Base-by-base conservation (phyloP, 805 yeast species). In the Schwanniomyces occidentalis region DNA sequence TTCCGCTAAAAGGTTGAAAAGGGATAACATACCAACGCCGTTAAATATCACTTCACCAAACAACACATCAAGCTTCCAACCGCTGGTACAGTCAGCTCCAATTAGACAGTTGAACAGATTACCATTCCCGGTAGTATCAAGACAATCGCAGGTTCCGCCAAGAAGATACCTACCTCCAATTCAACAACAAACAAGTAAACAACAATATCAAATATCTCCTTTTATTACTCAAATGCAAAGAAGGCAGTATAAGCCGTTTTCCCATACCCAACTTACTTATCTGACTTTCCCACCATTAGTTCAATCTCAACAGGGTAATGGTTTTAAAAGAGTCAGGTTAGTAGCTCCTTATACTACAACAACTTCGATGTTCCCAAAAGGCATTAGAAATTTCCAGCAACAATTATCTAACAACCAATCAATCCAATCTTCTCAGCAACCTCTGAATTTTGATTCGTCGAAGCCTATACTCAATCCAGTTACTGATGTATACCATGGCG, bases 401-500 rank as follows among this genome's bases (percentile, higher is more conserved):
- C n/a, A n/a, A n/a, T n/a, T n/a, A n/a, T n/a, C n/a, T n/a, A n/a
- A n/a, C n/a, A n/a, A n/a, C n/a, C n/a, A n/a, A n/a, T n/a, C n/a
- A 22, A 18, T 26, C 10, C 8, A 38, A 10, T 20, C 32, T 12
- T 21, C 16, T 22, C 14, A 8, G 15, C 20, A 10, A 14, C 15
- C 40, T n/a, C 5, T 12, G 18, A 27, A 17, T 10, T 6, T 18
- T 17, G 22, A 14, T 16, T 16, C 32, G 14, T 4, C 24, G 8
- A 34, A 29, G 10, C 32, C 25, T 6, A 12, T 22, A n/a, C 28
- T 18, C 3, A 31, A 26, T 3, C 18, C 65, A 28, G 77, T 73
- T 2, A 65, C 75, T 4, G 80, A 75, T 46, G 76, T 75, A 3
- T 75, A 71, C 44, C 64, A 62, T 35, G 73, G 72, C 2, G 75